phyloP scores from a whole-genome alignment of 805 yeast species.

The Saccharomycopsis oosterbeekiorum region DNA sequence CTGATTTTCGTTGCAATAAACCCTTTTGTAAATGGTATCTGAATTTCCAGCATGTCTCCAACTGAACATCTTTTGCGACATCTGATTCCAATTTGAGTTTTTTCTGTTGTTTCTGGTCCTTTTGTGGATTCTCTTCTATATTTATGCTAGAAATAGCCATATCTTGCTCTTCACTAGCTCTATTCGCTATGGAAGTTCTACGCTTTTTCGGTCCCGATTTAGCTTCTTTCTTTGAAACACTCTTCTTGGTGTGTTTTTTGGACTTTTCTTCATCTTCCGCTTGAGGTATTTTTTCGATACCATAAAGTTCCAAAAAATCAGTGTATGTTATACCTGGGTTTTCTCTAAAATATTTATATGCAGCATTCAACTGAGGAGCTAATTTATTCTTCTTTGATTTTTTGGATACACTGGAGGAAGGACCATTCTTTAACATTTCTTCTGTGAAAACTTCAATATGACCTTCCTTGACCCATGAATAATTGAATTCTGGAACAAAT shows the following conservation, averaged over 20 bases:
- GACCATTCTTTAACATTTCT: constrained; percentile 2
- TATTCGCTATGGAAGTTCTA: neutral
- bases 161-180: neutral
- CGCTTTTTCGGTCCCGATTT: neutral
- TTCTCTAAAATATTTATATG: constrained; percentile 9
- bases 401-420: neutral
- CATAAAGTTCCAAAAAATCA: constrained; percentile 2
- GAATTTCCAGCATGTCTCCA: constrained; percentile 11
- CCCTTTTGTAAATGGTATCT: constrained; percentile 16
- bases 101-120: neutral
- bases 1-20: constrained; percentile 12
- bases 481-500: constrained; percentile 9
- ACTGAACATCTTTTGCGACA: neutral
- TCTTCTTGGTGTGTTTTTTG: neutral
- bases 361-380: constrained; percentile 5
- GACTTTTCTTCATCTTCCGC: constrained; percentile 1
- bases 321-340: neutral
- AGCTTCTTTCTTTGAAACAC: neutral
- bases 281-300: neutral
- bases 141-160: neutral
- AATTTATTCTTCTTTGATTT: constrained; percentile 6
- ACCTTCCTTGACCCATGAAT: constrained; percentile 14
- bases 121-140: neutral
- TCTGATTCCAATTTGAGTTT: neutral
- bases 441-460: constrained; percentile 8